Evolutionary conservation across 2,329 filamentous ascomycete species (phyloP).

Genomic region (Penicillium glabrum): DNA sequence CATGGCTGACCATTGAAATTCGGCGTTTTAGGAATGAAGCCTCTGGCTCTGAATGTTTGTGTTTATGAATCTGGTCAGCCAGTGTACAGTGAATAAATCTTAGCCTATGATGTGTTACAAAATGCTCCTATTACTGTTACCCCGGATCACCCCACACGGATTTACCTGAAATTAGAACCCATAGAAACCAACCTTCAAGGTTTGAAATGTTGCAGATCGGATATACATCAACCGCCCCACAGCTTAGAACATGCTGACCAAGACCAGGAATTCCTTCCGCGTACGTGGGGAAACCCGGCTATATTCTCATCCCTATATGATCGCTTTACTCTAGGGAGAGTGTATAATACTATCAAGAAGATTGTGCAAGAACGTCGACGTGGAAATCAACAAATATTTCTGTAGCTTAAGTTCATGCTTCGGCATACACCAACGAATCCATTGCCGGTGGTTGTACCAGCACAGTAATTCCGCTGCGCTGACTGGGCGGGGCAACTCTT

Average conservation of each 20-base stretch:
- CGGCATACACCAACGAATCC: neutral
- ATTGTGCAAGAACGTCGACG: no score
- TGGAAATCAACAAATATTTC: no score
- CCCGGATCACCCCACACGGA: neutral
- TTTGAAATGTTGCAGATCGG: neutral
- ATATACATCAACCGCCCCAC: constrained; percentile 17
- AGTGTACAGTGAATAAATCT: constrained; percentile 6
- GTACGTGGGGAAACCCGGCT: constrained; percentile 8
- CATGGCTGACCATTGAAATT: constrained; percentile 6
- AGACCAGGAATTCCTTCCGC: constrained; percentile 9
- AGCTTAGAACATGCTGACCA: constrained; percentile 21
- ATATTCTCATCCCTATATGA: constrained; percentile 14
- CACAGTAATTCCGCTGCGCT: constrained; percentile 14
- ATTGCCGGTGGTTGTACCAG: neutral
- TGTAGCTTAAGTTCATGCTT: neutral
- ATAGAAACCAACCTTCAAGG: neutral
- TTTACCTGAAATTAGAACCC: neutral
- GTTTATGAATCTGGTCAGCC: constrained; percentile 2
- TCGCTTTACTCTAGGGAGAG: neutral
- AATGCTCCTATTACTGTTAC: neutral
- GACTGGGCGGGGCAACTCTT: constrained; percentile 5
- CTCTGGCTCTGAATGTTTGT: neutral
- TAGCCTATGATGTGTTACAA: neutral
- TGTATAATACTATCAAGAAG: no score
- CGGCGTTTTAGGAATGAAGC: constrained; percentile 8